Conservation (phyloP, 1,139 yeast genomes). For the Zhuliangozyma blackwelliae region DNA sequence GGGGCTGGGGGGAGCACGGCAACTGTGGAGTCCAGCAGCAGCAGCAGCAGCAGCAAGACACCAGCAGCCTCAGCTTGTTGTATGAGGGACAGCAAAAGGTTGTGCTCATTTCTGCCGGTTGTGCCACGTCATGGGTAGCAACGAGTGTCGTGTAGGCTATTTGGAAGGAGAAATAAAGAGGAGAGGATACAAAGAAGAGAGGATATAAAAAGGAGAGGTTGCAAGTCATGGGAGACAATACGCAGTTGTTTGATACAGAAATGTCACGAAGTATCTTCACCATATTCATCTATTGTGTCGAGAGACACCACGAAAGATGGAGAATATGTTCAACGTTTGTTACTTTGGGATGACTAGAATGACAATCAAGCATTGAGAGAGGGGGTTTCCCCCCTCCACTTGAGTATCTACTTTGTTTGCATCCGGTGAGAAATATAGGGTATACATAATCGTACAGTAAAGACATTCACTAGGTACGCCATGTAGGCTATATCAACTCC, state of each 20-base stretch:
- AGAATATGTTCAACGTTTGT: conserved; percentile 72
- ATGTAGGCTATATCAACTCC: too few relatives aligned
- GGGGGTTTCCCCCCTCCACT: neutral
- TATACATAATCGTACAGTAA: too few relatives aligned
- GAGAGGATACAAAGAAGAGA: too few relatives aligned
- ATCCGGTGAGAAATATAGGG: too few relatives aligned
- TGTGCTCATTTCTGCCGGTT: conserved; percentile 34
- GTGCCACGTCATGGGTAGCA: conserved; percentile 44
- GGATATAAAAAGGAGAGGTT: neutral
- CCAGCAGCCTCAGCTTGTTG: conserved; percentile 29
- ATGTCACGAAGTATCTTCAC: conserved; percentile 79
- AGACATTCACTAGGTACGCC: too few relatives aligned
- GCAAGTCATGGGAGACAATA: too few relatives aligned
- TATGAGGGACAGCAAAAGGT: conserved; percentile 21
- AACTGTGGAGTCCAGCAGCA: conserved; percentile 62
- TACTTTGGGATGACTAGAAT: conserved; percentile 49
- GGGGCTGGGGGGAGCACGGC: conserved; percentile 99
- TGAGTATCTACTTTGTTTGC: too few relatives aligned
- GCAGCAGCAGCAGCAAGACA: conserved; percentile 12
- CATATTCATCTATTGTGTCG: conserved; percentile 62
- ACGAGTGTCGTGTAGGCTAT: neutral
- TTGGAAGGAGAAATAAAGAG: too few relatives aligned
- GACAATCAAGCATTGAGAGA: too few relatives aligned
- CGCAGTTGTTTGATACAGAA: too few relatives aligned
- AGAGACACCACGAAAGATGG: conserved; percentile 52